Base-by-base conservation (phyloP, 2,329 filamentous ascomycete species). In the Lachnellula suecica region DNA sequence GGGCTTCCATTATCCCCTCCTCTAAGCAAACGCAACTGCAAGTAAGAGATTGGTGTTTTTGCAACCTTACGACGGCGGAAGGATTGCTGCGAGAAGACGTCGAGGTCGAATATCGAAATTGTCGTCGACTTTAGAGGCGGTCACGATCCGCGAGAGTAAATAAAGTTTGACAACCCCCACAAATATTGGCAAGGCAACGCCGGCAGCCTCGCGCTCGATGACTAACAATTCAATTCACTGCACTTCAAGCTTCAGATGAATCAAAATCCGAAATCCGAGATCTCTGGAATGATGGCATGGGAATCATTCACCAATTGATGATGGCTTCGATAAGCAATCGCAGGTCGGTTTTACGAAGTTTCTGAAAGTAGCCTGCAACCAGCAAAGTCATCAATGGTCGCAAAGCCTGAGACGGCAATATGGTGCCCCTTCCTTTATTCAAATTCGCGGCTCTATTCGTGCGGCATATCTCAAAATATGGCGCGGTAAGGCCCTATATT, bases 401-500 rank as follows among this genome's bases (percentile, higher is more conserved):
- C 25, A 4, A 23, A 19, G 22, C 11, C 17, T 38, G 15, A 43
- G 24, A 43, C 59, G 22, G 20, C 22, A 62, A 56, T 49, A 87
- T 87, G 84, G 83, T 87, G 41, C 77, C 83, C 51, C 73, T 87
- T 35, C 84, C 84, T 19, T 73, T 87, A 17, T 87, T 87, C 71
- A 87, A 87, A 72, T 80, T 87, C 59, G 83, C 78, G 20, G 70
- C 83, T 51, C 74, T 87, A 43, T 83, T 87, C 59, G 74, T 87
- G 64, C 78, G 82, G 60, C 83, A 87, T 65, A 71, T 87, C 48
- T 87, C 83, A 51, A 87, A 87, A 71, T 87, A 87, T 74, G 83
- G 83, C 65, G 83, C 84, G 50, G 83, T 87, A 79, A 61, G 82
- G 4, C 11, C 17, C 11, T 20, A 13, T 42, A 13, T 17, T 44